phyloP scores from a whole-genome alignment of 148 eudicot species.

The Rheum nobile region DNA sequence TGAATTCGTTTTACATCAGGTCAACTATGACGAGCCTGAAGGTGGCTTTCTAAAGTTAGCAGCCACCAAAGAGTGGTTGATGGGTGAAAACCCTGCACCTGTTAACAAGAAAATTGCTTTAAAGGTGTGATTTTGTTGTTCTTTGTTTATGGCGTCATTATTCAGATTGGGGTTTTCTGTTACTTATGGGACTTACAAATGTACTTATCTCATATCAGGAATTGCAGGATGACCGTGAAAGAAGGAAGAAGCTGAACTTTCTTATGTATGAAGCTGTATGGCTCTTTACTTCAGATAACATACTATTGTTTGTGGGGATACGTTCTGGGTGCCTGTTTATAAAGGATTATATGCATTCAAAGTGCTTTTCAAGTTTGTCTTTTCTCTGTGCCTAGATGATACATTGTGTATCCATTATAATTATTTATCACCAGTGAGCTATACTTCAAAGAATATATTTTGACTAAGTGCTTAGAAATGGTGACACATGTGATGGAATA shows the following conservation, averaged over 20 bases:
- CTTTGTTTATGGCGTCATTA: neutral
- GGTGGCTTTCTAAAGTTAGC: constrained; percentile 82
- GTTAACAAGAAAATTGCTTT: constrained; percentile 45
- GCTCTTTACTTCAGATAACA: constrained; percentile 11
- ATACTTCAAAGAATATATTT: neutral
- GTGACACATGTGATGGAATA: neutral
- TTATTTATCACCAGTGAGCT: neutral
- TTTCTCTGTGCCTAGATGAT: neutral
- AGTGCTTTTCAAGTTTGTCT: neutral
- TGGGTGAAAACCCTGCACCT: constrained; percentile 67
- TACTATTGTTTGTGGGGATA: neutral
- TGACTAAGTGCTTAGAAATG: neutral
- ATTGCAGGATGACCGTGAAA: constrained; percentile 53
- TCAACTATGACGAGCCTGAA: constrained; percentile 38
- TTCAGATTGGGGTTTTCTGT: neutral
- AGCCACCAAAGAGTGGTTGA: constrained; percentile 66
- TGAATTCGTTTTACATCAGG: constrained; percentile 17
- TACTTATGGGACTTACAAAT: neutral
- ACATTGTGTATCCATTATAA: neutral
- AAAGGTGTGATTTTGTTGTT: constrained; percentile 31
- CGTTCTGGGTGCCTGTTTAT: neutral
- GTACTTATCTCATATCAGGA: constrained; percentile 38
- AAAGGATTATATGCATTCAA: neutral
- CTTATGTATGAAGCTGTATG: constrained; percentile 92
- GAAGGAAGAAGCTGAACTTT: constrained; percentile 55